Base-by-base conservation (phyloP, 805 yeast species). In the Suhomyces faveliae region DNA sequence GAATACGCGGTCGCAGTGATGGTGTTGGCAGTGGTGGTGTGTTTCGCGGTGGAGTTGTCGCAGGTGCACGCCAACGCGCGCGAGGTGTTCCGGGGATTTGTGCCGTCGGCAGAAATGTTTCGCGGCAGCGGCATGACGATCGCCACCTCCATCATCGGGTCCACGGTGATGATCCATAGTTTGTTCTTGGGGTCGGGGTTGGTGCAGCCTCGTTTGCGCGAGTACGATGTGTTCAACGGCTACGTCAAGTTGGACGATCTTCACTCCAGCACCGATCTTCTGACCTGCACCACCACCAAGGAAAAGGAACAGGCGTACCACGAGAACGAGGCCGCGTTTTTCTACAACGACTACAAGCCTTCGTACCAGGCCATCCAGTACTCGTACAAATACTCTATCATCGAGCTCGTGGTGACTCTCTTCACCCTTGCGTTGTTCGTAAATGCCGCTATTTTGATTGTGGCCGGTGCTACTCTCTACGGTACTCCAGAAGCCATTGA, bases 351-450 rank as follows among this genome's bases (percentile, higher is more conserved):
- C 9, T 90, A 91, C 62, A 75, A 70, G 48, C 97, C 97, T 1
- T 79, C 94, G 0, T 58, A 78, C 15, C 71, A 68, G n/a, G 90
- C 97, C 3, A 85, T 91, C 52, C 73, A 74, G 19, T 84, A 86
- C 59, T 83, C 91, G 11, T 71, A 87, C 65, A 80, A 79, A 46
- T 87, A 80, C 61, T 86, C 96, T 1, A 80, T 87, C 49, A 65
- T 77, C 42, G 97, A 91, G 62, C 71, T 89, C 46, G 74, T 80
- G 0, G 53, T 86, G 6, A 84, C 96, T 0, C 73, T 91, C 23
- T 80, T 86, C 54, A 79, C 94, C 0, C 76, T 91, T 57, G 97
- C 97, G 0, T 67, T 91, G 2, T 90, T 91, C 64, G 92, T 90
- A 51, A 91, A 91, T 61, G 78, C 89, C 39, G 83, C 96, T 1